Evolutionary conservation across 2,329 filamentous ascomycete species (phyloP).

Genomic region (Aspergillus caelatus): DNA sequence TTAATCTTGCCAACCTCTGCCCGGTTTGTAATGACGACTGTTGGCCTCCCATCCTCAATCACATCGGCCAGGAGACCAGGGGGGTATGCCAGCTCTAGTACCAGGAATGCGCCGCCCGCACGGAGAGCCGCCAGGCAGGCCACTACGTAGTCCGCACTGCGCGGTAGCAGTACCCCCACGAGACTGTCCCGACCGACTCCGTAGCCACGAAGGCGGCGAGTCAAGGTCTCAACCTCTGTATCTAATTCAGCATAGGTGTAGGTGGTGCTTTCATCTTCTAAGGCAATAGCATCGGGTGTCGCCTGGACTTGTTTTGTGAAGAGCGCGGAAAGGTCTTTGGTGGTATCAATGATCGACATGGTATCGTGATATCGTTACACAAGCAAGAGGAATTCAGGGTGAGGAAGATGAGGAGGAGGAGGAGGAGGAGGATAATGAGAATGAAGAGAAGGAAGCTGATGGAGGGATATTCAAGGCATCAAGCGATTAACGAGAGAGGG

Average conservation of each 20-base stretch:
- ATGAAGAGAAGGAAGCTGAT: neutral
- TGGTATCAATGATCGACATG: constrained; percentile 70
- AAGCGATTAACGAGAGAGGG: neutral
- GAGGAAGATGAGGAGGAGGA: too few species aligned
- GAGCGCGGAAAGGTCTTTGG: constrained; percentile 72
- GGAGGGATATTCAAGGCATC: neutral
- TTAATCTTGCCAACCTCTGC: constrained; percentile 69
- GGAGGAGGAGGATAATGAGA: neutral
- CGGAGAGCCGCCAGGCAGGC: constrained; percentile 76
- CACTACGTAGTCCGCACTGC: constrained; percentile 78
- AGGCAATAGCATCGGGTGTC: constrained; percentile 69
- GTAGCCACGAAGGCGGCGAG: constrained; percentile 64
- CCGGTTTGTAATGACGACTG: constrained; percentile 69
- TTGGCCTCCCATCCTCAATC: constrained; percentile 72
- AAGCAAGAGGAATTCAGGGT: neutral
- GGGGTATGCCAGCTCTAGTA: constrained; percentile 78
- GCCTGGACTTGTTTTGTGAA: constrained; percentile 69
- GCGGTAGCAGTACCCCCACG: constrained; percentile 74
- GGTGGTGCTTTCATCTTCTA: constrained; percentile 69
- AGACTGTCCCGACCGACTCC: constrained; percentile 73
- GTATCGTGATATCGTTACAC: constrained; percentile 15
- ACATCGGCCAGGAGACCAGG: constrained; percentile 74
- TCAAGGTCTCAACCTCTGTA: constrained; percentile 65
- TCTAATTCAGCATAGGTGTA: constrained; percentile 77
- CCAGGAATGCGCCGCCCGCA: constrained; percentile 77